Conservation (phyloP, 2,329 filamentous ascomycete species). For the Trichoderma endophyticum region DNA sequence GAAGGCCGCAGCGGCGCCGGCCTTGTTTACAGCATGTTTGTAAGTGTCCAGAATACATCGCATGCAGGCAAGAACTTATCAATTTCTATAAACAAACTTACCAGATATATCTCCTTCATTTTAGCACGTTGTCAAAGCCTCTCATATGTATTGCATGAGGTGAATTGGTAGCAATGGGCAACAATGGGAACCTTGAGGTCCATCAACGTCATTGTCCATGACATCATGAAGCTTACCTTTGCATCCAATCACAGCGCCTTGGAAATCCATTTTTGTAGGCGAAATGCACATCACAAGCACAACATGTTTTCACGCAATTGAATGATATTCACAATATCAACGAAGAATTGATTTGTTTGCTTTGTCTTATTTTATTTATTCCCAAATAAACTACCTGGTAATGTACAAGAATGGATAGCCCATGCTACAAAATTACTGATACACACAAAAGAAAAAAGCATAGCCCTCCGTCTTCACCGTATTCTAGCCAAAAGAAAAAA, state of each 20-base stretch:
- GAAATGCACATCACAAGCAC: background rate
- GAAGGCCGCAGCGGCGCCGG: conserved; percentile 81
- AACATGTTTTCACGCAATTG: background rate
- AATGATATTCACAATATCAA: background rate
- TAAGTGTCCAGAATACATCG: background rate
- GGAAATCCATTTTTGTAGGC: background rate
- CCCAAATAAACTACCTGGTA: background rate
- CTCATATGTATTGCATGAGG: background rate
- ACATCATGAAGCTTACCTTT: background rate
- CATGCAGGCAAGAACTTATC: background rate
- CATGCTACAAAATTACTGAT: background rate
- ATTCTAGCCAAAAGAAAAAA: background rate
- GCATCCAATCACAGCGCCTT: background rate
- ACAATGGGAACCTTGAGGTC: background rate
- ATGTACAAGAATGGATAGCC: background rate
- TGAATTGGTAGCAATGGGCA: background rate
- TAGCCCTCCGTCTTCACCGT: background rate
- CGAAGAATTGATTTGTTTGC: background rate
- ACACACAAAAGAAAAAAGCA: background rate
- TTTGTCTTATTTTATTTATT: conserved; percentile 1
- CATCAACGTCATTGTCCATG: background rate
- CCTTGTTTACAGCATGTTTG: conserved; percentile 45
- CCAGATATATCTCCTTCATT: conserved; percentile 32
- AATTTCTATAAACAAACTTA: conserved; percentile 15
- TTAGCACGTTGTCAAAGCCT: background rate